Percentiles rank a stretch among this genome's conserved stretches.
phyloP scores from a whole-genome alignment of 306 rosid species.

The Quercus engelmannii region DNA sequence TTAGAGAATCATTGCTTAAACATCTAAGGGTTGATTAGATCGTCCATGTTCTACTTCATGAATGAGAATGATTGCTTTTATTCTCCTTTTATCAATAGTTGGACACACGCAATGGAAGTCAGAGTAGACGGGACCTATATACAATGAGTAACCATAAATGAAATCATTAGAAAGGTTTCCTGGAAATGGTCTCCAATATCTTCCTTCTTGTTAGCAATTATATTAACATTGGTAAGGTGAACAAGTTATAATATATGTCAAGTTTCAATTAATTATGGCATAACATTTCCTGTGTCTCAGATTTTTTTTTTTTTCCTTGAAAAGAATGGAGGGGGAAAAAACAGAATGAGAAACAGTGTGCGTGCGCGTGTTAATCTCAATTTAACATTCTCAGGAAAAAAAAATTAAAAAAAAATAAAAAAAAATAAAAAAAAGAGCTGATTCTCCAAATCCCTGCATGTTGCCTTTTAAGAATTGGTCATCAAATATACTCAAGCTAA shows the following conservation, averaged over 20 bases:
- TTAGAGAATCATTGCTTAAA: constrained; percentile 33
- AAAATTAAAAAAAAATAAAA: background rate
- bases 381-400: background rate
- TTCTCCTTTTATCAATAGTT: constrained; percentile 4
- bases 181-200: constrained; percentile 13
- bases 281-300: background rate
- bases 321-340: too few species aligned
- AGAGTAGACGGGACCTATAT: constrained; percentile 24
- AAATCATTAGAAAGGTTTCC: constrained; percentile 15
- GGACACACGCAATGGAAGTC: constrained; percentile 17
- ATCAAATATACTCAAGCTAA: background rate
- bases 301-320: background rate
- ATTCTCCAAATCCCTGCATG: background rate
- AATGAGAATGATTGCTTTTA: constrained; percentile 34
- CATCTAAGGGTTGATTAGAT: constrained; percentile 21
- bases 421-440: background rate
- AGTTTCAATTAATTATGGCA: background rate
- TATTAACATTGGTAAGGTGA: constrained; percentile 16
- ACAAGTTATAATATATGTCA: background rate
- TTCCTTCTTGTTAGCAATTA: constrained; percentile 25
- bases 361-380: too few species aligned
- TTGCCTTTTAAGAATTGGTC: background rate
- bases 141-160: constrained; percentile 17
- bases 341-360: too few species aligned
- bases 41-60: constrained; percentile 22